Evolutionary conservation across 345 rosid species (phyloP).

Genomic region (Cardiospermum halicacabum): DNA sequence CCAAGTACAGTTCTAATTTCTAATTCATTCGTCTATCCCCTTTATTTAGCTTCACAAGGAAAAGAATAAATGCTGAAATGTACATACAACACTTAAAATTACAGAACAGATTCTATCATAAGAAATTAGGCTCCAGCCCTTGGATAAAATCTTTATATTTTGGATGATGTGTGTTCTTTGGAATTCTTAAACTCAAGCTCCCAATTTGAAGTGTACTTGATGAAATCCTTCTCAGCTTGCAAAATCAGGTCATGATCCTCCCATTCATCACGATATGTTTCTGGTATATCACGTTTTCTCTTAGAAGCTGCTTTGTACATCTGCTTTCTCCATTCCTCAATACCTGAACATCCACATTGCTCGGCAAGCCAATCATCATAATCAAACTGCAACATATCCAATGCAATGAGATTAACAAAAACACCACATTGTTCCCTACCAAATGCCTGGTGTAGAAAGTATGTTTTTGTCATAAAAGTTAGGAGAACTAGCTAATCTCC

Average conservation of each 20-base stretch:
- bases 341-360: constrained; percentile 26
- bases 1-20: too few species aligned
- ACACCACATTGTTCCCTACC: neutral
- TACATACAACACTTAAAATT: too few species aligned
- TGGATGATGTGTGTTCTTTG: too few species aligned
- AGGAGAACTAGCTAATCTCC: neutral
- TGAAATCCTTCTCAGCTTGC: constrained; percentile 50
- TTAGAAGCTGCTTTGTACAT: constrained; percentile 26
- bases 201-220: constrained; percentile 21
- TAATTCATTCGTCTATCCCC: too few species aligned
- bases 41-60: too few species aligned
- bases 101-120: too few species aligned
- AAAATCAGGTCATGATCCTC: constrained; percentile 46
- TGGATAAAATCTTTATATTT: too few species aligned
- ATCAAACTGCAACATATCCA: constrained; percentile 40
- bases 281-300: constrained; percentile 17
- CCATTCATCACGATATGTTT: constrained; percentile 58
- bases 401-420: neutral
- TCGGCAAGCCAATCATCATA: constrained; percentile 57
- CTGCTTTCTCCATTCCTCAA: constrained; percentile 55
- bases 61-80: too few species aligned
- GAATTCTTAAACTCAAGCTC: neutral
- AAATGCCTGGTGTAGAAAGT: neutral
- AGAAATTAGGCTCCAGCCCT: too few species aligned
- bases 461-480: neutral